Conservation (phyloP, 257 asterid genomes). For the Solanum rostratum region DNA sequence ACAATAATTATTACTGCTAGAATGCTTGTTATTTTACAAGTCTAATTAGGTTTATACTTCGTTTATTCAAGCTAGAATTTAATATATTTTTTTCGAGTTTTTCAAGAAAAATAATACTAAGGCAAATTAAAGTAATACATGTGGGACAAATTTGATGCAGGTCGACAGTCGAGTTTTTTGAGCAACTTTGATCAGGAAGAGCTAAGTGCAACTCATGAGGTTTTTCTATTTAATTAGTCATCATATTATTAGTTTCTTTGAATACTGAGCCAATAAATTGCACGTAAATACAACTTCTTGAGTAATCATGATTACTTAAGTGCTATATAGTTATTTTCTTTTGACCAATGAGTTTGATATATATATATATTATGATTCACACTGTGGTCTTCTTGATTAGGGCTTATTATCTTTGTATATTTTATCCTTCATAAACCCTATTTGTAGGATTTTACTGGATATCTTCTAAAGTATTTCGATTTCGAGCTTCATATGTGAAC, state of each 20-base stretch:
- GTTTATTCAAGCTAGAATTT: neutral
- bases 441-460: no score
- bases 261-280: neutral
- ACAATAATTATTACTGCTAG: neutral
- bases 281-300: neutral
- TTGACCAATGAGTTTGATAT: neutral
- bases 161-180: constrained; percentile 13
- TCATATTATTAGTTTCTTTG: neutral
- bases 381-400: neutral
- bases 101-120: no score
- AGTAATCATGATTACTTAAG: neutral
- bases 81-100: neutral
- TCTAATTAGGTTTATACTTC: neutral
- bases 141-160: constrained; percentile 4
- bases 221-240: neutral
- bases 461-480: no score
- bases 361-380: neutral
- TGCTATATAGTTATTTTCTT: neutral
- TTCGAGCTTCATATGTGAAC: neutral
- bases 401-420: neutral
- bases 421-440: neutral
- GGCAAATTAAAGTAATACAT: neutral
- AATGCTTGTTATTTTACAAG: neutral
- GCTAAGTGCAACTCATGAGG: constrained; percentile 10
- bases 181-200: constrained; percentile 8